Percentiles rank a stretch among this genome's conserved stretches.
Conservation (phyloP, 768 basidiomycete species). For the Zangia roseola region DNA sequence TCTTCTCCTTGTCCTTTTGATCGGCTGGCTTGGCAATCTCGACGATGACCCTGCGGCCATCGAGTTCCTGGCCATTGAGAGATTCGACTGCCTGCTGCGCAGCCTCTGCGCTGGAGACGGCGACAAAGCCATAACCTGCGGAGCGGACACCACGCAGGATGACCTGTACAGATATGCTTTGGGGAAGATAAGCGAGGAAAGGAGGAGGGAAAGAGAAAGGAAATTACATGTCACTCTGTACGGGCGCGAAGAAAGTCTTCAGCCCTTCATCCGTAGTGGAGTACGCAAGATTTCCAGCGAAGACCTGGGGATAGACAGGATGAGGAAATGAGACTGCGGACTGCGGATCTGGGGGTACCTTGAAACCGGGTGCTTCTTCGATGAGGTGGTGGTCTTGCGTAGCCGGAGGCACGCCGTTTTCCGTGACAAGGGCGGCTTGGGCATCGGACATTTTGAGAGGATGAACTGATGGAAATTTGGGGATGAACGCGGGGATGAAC, state of each 20-base stretch:
- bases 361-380: slow-evolving; percentile 79
- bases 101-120: slow-evolving; percentile 76
- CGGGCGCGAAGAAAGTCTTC: slow-evolving; percentile 89
- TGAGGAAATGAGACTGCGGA: slow-evolving; percentile 12
- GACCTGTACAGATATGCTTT: slow-evolving; percentile 78
- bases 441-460: slow-evolving; percentile 82
- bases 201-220: slow-evolving; percentile 1
- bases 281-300: slow-evolving; percentile 95
- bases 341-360: slow-evolving; percentile 46
- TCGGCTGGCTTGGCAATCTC: slow-evolving; percentile 92
- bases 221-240: slow-evolving; percentile 83
- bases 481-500: slow-evolving; percentile 56
- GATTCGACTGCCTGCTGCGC: slow-evolving; percentile 82
- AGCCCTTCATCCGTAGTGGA: slow-evolving; percentile 92
- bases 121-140: slow-evolving; percentile 92
- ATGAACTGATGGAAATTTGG: slow-evolving; percentile 53
- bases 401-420: slow-evolving; percentile 83
- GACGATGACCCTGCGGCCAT: slow-evolving; percentile 84
- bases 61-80: slow-evolving; percentile 87
- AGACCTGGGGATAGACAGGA: slow-evolving; percentile 55
- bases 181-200: slow-evolving; percentile 13
- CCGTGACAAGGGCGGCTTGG: slow-evolving; percentile 80
- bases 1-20: slow-evolving; percentile 78
- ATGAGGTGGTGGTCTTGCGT: slow-evolving; percentile 57
- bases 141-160: slow-evolving; percentile 84